A percentile compares a stretch with the other conserved stretches of the same genome.
phyloP scores from a whole-genome alignment of 2,329 filamentous ascomycete genomes.

The Beauveria asiatica region DNA sequence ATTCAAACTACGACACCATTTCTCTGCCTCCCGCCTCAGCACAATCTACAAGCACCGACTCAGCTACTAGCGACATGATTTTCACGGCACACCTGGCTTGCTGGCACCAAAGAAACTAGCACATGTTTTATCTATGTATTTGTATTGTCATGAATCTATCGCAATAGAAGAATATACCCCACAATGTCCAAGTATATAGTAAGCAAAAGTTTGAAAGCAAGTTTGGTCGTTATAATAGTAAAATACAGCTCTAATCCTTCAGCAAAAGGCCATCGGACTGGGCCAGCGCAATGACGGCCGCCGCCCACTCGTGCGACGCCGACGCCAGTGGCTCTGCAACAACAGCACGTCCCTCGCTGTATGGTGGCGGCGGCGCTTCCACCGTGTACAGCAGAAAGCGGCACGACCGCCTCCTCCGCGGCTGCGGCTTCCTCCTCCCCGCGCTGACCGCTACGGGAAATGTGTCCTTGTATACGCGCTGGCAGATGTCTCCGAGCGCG shows the following conservation, averaged over 20 bases:
- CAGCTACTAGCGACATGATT: not conserved
- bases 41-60: not conserved
- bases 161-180: not conserved
- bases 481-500: constrained; percentile 14
- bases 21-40: not conserved
- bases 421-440: not conserved
- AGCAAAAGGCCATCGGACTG: not conserved
- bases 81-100: not conserved
- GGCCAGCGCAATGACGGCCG: not conserved
- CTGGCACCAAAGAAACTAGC: not conserved
- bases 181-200: no score
- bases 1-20: no score
- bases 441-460: not conserved
- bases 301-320: constrained; percentile 2
- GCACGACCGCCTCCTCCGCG: not conserved
- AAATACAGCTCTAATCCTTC: not conserved
- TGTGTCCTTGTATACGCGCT: not conserved
- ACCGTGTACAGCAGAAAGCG: not conserved
- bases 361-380: not conserved
- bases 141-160: not conserved
- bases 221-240: not conserved
- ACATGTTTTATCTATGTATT: not conserved
- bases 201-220: not conserved
- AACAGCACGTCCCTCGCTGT: not conserved
- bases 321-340: not conserved